These are phyloP conservation scores for Capsicum rhomboideum DNA, from an alignment of 257 asterid species.

Conservation along the genomic window DNA sequence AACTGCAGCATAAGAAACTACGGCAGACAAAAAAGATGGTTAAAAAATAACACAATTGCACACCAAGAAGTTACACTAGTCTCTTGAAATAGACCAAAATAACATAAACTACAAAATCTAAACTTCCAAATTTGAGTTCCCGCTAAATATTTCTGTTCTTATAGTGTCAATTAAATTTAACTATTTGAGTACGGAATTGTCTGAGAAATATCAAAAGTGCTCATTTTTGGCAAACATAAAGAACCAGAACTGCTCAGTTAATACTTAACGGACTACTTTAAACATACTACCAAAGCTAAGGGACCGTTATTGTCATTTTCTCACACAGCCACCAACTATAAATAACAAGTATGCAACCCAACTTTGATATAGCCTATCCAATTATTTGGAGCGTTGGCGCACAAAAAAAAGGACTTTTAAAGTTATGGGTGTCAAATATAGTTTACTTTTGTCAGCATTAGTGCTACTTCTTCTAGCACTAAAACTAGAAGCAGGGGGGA, in stretches of 20 bases:
- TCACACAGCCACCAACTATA: not conserved
- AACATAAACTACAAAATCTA: not conserved
- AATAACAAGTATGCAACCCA: not conserved
- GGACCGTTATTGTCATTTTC: not conserved
- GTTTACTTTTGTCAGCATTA: not conserved
- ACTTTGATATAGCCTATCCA: not conserved
- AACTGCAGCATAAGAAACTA: not conserved
- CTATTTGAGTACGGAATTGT: not conserved
- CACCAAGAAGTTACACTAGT: not conserved
- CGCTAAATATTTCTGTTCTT: not conserved
- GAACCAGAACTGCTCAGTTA: not conserved
- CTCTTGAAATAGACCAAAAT: not conserved
- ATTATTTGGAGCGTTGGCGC: not conserved
- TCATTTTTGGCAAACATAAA: not conserved
- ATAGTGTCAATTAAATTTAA: not conserved
- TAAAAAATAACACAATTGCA: not conserved
- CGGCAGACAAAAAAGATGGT: not conserved
- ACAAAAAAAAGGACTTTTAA: not conserved
- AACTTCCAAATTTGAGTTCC: not conserved
- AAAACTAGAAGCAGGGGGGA: conserved; percentile 25
- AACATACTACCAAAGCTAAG: not conserved
- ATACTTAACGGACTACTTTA: not conserved
- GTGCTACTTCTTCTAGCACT: not conserved
- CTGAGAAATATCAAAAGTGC: not conserved
- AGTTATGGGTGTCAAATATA: not conserved